Evolutionary conservation across 1,284 basidiomycete species (phyloP), one percentile per base, ranked within the genome.

Genomic region (Pseudozyma tsukubaensis): DNA sequence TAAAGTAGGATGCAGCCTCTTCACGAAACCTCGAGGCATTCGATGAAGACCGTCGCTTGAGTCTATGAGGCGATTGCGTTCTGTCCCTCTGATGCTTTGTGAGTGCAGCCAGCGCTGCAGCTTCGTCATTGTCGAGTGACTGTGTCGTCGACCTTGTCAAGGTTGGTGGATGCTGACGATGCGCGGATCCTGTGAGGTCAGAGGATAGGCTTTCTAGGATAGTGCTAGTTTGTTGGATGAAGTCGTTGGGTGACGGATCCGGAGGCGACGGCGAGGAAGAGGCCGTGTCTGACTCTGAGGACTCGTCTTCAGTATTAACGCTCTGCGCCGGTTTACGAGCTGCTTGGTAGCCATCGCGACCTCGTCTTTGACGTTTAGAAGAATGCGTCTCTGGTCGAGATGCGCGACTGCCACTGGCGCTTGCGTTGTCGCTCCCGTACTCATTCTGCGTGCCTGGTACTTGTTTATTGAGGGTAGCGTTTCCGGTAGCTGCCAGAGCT

Each of bases 191-290:
- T 1, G 72, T 56, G 2, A 74, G 49, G n/a, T 70, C 67, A 1
- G 72, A 74, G 1, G 62, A 66, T 12, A 74, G 47, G 29, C 59
- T 69, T n/a, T 74, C 72, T 36, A 74, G 56, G 39, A 74, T 74
- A 24, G 72, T 66, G 53, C 66, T 62, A 11, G 66, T 74, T 48
- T 74, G 66, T 29, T 74, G 72, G 5, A 74, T 52, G 43, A 74
- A 60, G 47, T 69, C 72, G 29, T 74, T 74, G 3, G 72, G 57
- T 4, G 62, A 62, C 3, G 62, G 72, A 24, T 62, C 55, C 0
- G 59, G 21, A 2, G 65, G 57, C 11, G 44, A 42, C 6, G 58
- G 59, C 4, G 69, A 56, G 8, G 63, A 62, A 14, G 56, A 56
- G 5, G 42, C n/a, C 14, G 59, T 63, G n/a, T 63, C 53, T 4